Base-by-base conservation (phyloP, 176 grass and related monocot genomes). In the maize (Zea mays) region DNA sequence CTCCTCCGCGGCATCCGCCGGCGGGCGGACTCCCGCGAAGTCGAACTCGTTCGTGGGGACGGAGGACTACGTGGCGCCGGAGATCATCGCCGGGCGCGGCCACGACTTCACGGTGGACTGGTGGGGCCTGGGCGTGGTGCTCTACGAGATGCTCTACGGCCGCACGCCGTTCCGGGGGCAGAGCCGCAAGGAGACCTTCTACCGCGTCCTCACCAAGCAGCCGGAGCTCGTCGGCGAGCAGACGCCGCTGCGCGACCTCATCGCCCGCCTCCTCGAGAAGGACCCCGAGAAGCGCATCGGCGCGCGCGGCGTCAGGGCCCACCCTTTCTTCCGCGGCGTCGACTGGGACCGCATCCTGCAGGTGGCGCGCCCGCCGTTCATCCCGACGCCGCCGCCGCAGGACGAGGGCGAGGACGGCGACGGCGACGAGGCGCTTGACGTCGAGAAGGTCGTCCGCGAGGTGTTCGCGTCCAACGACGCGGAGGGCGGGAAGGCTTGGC, bases 111-210 rank as follows among this genome's bases (percentile, higher is more conserved):
- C 90, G 16, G 92, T 99, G 6, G 96, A 99, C 85, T 90, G 96
- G 92, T 99, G 96, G 92, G 88, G 96, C 38, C 83, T 96, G 3
- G 92, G 92, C 14, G 84, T 99, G 33, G 92, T 99, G 5, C 89
- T 99, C 5, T 93, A 99, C 85, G 92, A 99, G 88, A 99, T 99
- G 96, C 86, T 99, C 38, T 99, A 99, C 85, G 92, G 90, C 27
- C 96, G 90, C 74, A 96, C 96, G 37, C 96, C 96, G 7, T 99
- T 96, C 85, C 88, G 92, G 82, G 96, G 96, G 36, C 90, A 75
- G 84, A 94, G 87, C 76, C 90, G 96, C 37, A 99, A 95, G 83
- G 95, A 98, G 81, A 98, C 95, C 34, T 98, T 98, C 86, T 98
- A 98, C 83, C 87, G 95, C 65, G 89, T 88, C 64, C 85, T 93